Evolutionary conservation across 257 asterid species (phyloP).

Genomic region (Solanum chaucha): DNA sequence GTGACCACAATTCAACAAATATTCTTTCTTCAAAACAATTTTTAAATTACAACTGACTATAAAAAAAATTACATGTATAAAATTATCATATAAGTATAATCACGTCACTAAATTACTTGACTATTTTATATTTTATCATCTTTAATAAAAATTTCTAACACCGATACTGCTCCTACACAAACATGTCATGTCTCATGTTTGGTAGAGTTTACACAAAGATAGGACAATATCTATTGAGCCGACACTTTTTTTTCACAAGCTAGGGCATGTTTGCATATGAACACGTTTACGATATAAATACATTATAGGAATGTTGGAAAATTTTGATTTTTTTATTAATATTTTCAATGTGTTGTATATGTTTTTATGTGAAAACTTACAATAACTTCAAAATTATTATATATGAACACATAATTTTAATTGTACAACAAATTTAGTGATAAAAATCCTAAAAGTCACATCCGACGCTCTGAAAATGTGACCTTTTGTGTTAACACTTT

Average conservation of each 20-base stretch:
- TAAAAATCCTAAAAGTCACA: no score
- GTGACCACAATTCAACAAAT: no score
- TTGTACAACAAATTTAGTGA: not conserved
- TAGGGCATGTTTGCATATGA: no score
- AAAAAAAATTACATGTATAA: no score
- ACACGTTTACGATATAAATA: no score
- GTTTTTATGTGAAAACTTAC: not conserved
- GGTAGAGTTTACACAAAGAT: not conserved
- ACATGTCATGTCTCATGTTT: not conserved
- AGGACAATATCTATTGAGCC: not conserved
- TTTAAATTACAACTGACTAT: no score
- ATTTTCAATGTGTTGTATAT: not conserved
- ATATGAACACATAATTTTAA: not conserved
- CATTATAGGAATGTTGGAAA: no score
- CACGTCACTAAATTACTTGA: not conserved
- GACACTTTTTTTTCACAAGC: not conserved
- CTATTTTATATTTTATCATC: not conserved
- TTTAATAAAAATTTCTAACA: no score
- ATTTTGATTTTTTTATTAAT: no score
- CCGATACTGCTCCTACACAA: accelerated
- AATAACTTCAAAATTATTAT: not conserved
- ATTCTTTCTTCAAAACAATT: no score
- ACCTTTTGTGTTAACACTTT: no score
- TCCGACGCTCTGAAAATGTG: no score
- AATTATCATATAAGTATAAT: not conserved